These are phyloP conservation scores for Fusarium dlaminii DNA, from an alignment of 2,329 filamentous ascomycete genomes.

Conservation along the genomic window DNA sequence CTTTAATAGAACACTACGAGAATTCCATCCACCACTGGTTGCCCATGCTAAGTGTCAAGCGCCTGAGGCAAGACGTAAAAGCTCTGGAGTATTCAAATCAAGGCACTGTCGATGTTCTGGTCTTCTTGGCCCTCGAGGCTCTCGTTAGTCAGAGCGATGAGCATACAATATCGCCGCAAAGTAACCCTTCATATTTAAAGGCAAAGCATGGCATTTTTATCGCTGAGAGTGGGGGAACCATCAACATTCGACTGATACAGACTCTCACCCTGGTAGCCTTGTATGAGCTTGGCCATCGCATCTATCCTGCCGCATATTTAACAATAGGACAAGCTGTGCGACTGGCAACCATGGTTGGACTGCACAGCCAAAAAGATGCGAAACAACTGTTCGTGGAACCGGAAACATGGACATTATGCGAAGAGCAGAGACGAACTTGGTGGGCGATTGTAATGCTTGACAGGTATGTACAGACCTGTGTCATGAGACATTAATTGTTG, in stretches of 20 bases:
- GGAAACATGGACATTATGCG: neutral
- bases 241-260: neutral
- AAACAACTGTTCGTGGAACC: neutral
- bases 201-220: neutral
- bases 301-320: neutral
- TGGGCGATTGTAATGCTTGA: neutral
- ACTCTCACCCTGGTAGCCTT: rapidly evolving
- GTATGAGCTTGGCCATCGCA: neutral
- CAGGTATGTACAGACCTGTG: rapidly evolving
- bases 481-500: rapidly evolving
- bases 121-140: neutral
- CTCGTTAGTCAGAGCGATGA: neutral
- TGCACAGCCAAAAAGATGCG: neutral
- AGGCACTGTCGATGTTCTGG: neutral
- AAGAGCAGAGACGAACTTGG: neutral
- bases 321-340: neutral
- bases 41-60: neutral
- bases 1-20: neutral
- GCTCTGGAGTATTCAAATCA: rapidly evolving
- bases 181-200: neutral
- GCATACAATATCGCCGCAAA: neutral
- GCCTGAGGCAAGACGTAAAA: rapidly evolving
- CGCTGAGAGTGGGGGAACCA: neutral
- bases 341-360: neutral
- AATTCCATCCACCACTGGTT: neutral